These are phyloP conservation scores for Poronia punctata DNA, from an alignment of 495 filamentous ascomycete species.

Conservation along the genomic window DNA sequence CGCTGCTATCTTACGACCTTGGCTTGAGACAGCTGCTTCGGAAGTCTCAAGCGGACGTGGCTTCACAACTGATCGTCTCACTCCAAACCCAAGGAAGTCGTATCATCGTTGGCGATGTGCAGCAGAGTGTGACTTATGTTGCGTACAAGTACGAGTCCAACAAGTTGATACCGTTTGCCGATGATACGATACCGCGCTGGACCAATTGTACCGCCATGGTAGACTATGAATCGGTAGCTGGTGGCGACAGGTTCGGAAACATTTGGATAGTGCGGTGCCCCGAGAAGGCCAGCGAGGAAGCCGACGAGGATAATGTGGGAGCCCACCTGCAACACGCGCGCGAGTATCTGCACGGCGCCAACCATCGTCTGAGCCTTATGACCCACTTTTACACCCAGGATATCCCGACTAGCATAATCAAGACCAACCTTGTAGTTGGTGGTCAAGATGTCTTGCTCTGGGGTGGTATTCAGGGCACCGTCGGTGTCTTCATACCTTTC, in stretches of 20 bases:
- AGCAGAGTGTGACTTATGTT: conserved; percentile 82
- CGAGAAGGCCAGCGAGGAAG: conserved; percentile 74
- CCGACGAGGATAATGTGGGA: conserved; percentile 87
- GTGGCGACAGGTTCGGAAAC: conserved; percentile 97
- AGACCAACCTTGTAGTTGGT: conserved; percentile 82
- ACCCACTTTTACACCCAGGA: conserved; percentile 87
- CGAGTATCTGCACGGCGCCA: conserved; percentile 80
- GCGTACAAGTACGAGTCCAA: conserved; percentile 93
- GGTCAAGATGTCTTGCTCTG: conserved; percentile 88
- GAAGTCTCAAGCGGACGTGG: conserved; percentile 77
- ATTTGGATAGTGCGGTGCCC: conserved; percentile 88
- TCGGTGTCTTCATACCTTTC: conserved; percentile 90
- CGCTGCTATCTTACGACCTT: conserved; percentile 81
- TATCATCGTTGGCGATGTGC: conserved; percentile 85
- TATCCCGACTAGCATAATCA: conserved; percentile 82
- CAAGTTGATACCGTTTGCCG: conserved; percentile 81
- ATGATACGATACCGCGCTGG: conserved; percentile 84
- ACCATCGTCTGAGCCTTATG: conserved; percentile 76
- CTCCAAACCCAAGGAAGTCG: conserved; percentile 88
- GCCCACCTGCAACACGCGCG: conserved; percentile 83
- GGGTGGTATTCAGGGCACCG: conserved; percentile 88
- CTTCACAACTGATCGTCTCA: conserved; percentile 74
- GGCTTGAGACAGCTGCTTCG: conserved; percentile 85
- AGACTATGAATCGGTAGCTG: conserved; percentile 93
- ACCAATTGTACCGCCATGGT: conserved; percentile 86